Percentiles rank a stretch among this genome's conserved stretches.
Evolutionary conservation across 805 yeast species (phyloP).

Genomic region (Scheffersomyces spartinae): DNA sequence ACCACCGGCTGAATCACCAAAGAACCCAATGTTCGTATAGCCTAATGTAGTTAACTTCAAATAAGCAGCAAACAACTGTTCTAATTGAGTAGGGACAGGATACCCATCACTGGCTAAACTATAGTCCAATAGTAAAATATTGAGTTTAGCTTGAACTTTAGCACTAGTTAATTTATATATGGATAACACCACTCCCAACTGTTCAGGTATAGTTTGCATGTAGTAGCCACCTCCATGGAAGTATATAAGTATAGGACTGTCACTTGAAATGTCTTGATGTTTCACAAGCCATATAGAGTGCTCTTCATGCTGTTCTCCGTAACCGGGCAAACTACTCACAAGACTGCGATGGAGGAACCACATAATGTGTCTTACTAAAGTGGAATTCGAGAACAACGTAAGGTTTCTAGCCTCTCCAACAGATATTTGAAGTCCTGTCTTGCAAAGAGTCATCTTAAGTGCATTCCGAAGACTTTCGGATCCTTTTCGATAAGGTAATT

Average conservation of each 20-base stretch:
- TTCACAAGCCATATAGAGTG: slow-evolving; percentile 24
- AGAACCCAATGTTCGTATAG: slow-evolving; percentile 15
- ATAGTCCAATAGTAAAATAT: slow-evolving; percentile 15
- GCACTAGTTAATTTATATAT: slow-evolving; percentile 18
- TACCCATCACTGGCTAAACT: slow-evolving; percentile 16
- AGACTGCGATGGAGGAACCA: too few species aligned
- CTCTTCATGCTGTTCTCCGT: slow-evolving; percentile 19
- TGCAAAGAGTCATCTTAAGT: too few species aligned
- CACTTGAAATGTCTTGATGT: slow-evolving; percentile 11
- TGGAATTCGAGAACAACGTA: too few species aligned
- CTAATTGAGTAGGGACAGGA: slow-evolving; percentile 20
- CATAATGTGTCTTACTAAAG: too few species aligned
- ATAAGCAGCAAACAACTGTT: slow-evolving; percentile 19
- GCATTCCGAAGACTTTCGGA: too few species aligned
- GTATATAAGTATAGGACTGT: slow-evolving; percentile 21
- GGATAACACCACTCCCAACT: slow-evolving; percentile 17
- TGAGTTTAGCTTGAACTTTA: slow-evolving; percentile 7
- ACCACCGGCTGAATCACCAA: slow-evolving; percentile 36
- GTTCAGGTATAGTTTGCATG: slow-evolving; percentile 17
- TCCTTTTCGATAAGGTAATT: too few species aligned
- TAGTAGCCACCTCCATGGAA: slow-evolving; percentile 31
- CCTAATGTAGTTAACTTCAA: slow-evolving; percentile 10
- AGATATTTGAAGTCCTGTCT: too few species aligned
- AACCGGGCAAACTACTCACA: slow-evolving; percentile 21
- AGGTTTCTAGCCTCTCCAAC: too few species aligned